Conservation (phyloP, 2,329 filamentous ascomycete species). For the Ophiostoma pallidulum region DNA sequence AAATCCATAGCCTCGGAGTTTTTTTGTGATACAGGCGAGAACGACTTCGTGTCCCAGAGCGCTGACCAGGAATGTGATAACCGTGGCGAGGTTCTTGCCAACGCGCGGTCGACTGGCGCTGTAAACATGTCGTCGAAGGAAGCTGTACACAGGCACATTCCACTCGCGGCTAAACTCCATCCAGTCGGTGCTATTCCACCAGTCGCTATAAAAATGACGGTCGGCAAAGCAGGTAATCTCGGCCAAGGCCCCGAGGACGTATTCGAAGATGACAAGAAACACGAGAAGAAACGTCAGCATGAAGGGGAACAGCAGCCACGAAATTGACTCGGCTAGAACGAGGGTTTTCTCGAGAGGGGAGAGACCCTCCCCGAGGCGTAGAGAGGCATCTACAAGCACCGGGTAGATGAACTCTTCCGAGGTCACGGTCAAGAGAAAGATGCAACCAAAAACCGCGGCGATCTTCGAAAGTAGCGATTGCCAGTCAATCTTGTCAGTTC, state of each 20-base stretch:
- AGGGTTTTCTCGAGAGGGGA: conserved; percentile 58
- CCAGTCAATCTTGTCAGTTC: conserved; percentile 66
- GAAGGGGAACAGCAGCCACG: conserved; percentile 87
- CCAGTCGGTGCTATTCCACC: conserved; percentile 77
- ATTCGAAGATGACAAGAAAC: conserved; percentile 98
- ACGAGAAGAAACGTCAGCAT: conserved; percentile 93
- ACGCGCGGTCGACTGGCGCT: conserved; percentile 68
- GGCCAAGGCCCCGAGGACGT: conserved; percentile 85
- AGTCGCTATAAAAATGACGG: conserved; percentile 79
- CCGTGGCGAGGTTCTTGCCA: conserved; percentile 66
- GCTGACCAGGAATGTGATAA: conserved; percentile 85
- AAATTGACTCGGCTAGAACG: conserved; percentile 81
- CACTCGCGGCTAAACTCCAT: conserved; percentile 93
- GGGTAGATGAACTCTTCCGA: conserved; percentile 95
- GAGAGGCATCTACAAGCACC: conserved; percentile 63
- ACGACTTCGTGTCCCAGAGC: conserved; percentile 88
- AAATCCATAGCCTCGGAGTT: conserved; percentile 89
- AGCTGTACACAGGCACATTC: conserved; percentile 97
- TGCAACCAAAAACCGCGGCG: conserved; percentile 86
- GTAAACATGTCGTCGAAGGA: conserved; percentile 91
- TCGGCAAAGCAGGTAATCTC: conserved; percentile 92
- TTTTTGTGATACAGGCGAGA: conserved; percentile 97
- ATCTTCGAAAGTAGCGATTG: conserved; percentile 75
- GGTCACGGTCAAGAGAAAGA: conserved; percentile 84
- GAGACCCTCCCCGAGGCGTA: conserved; percentile 36